Base-by-base conservation (phyloP, 805 yeast genomes). In the Metschnikowia vanudenii region DNA sequence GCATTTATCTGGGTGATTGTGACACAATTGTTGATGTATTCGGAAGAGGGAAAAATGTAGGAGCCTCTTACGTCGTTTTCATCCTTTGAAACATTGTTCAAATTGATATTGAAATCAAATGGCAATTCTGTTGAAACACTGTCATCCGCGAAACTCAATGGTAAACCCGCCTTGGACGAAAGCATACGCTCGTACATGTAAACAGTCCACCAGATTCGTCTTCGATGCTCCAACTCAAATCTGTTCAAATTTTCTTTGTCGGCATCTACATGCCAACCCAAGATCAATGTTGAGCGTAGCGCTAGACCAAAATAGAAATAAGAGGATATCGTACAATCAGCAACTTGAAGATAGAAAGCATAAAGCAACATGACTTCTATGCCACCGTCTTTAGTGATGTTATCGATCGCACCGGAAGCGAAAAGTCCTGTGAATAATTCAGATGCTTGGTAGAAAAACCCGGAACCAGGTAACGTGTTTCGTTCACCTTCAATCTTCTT, bases 201-300 rank as follows among this genome's bases (percentile, higher is more conserved):
- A 6, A 73, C 77, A 1, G 77, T 73, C 77, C 77, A 73, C 77
- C 77, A 73, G 12, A 73, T 63, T 45, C 77, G 58, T 47, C 77
- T 60, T 50, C 77, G 49, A 57, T 79, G 84, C 48, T 79, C 84
- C 48, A 79, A 59, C 50, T 79, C 82, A 54, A 73, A 78, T 29
- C 81, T 58, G 52, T 74, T 74, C 39, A 78, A 55, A 24, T 69
- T 63, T 51, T 82, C 88, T 55, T 81, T 80, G 49, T 85, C 91
- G 7, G 88, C 83, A 65, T 86, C 94, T 2, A 86, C 94, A 62
- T 86, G 95, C 81, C 85, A 77, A 2, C 95, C 95, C 20, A 85
- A 63, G 39, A 85, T 80, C 45, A 86, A 68, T 7, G 89, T 81
- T 0, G 91, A 81, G 47, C 91, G 71, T 31, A 86, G 62, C 0